Evolutionary conservation across 192 early-diverging fungal genomes (phyloP), one percentile per base, ranked within the genome.

Genomic region (Phlyctochytrium bullatum): DNA sequence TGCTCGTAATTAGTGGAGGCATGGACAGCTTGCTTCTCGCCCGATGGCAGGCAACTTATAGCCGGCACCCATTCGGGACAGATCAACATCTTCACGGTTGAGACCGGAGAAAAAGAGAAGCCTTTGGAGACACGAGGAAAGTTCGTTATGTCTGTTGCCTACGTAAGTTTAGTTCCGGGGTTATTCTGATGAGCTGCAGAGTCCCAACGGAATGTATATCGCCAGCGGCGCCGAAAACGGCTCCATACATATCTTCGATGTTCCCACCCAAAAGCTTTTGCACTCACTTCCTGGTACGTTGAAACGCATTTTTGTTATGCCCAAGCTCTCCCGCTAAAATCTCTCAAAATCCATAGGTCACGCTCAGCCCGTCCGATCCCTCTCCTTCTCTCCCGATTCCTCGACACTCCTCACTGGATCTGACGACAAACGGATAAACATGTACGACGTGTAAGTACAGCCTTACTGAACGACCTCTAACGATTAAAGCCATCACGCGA

Each of bases 371-470:
- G 83, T 92, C 2, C 79, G 92, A 57, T 80, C 86, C n/a, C 51
- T 94, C 17, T 74, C 84, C 20, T 94, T 93, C 72, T 83, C 89
- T 0, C 84, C 85, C 4, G 91, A 93, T 67, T 87, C 85, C 23
- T 67, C 77, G 4, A 83, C 82, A 1, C 74, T 93, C 0, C 68
- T 93, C 25, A 88, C 88, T 17, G 91, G 84, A 30, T 90, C 85
- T n/a, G 92, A 94, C 66, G 92, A 94, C 73, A 90, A 90, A 68
- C 82, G 91, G 6, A 88, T 93, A 36, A 80, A 88, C 63, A 73
- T 90, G 4, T 88, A 86, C 76, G 86, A 89, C 70, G 88, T 90
- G 61, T 83, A 71, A 67, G 70, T 65, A 17, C 24, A 36, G 0
- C 35, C 54, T 72, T 47, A 47, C 40, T 47, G 20, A 47, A 47